Base-by-base conservation (phyloP, 2,329 filamentous ascomycete species). In the Orbilia brochopaga region DNA sequence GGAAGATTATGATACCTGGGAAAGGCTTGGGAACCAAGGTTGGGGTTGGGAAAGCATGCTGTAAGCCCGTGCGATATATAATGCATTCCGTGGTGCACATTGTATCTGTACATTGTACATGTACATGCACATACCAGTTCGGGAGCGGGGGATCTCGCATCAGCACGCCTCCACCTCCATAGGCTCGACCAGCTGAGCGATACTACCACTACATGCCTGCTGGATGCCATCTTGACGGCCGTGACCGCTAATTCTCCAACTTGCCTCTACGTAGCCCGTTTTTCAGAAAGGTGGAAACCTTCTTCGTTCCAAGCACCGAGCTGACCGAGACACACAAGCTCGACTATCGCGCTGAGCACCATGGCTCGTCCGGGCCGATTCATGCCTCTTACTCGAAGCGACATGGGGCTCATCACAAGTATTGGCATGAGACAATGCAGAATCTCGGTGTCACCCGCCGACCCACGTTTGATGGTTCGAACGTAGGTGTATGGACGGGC, bases 1-100 rank as follows among this genome's bases (percentile, higher is more conserved):
- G 37, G 79, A 80, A 37, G 84, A 86, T 50, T 83, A 85, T 51
- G 83, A 88, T 77, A 81, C 81, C 0, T 88, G 86, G 86, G 83
- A 82, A 52, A 78, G 80, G 30, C 78, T 88, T 8, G 86, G 86
- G 0, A 88, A 87, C 74, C 63, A 74, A 0, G 86, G 85, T 1
- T 88, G 86, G 86, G 80, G 81, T 0, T 88, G 84, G 84, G 78
- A 84, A 44, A 80, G 80, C 5, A 72, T 84, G 21, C 74, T 81
- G 77, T 69, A 37, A 42, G 65, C 46, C 23, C 5, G 24, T 35
- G n/a, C 17, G n/a, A 15, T 40, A 24, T 40, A 19, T 13, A 35
- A n/a, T 2, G 8, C 27, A 13, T 58, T n/a, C 19, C 24, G 76
- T 11, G 76, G 76, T 75, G 42, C 6, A 48, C 19, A n/a, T n/a